Base-by-base conservation (phyloP, 805 yeast genomes). In the Millerozyma miso region DNA sequence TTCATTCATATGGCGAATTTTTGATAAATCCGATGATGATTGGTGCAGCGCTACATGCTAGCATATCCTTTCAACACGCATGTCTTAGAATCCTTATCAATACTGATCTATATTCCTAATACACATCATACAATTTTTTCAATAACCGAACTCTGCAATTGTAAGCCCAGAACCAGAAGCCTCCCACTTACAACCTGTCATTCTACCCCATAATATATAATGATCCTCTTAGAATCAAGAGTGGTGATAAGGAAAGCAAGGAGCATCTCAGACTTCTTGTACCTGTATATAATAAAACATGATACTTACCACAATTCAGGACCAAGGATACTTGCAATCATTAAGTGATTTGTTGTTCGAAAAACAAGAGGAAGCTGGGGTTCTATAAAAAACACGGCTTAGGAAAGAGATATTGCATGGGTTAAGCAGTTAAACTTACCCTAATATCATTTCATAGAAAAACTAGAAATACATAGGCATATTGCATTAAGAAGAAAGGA, bases 11-110 rank as follows among this genome's bases (percentile, higher is more conserved):
- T n/a, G n/a, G n/a, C n/a, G n/a, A n/a, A n/a, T n/a, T n/a, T n/a
- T 64, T 48, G 55, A 42, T 1, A 66, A 56, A 1, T 67, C 61
- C 1, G 65, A 54, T 1, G 71, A 59, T 6, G 62, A 58, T 0
- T 65, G n/a, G n/a, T n/a, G n/a, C n/a, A n/a, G n/a, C n/a, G n/a
- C n/a, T n/a, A n/a, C n/a, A n/a, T n/a, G n/a, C n/a, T n/a, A n/a
- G n/a, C n/a, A n/a, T n/a, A n/a, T 7, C 29, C 10, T 10, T 23
- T 23, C 10, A 23, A 23, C 29, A 6, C 10, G 29, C 29, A 23
- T 23, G 29, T 23, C 29, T 10, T 23, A 10, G 10, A 23, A 23
- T 23, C 10, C 10, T 23, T 10, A 23, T 23, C n/a, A n/a, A n/a
- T n/a, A n/a, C n/a, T n/a, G n/a, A n/a, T n/a, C n/a, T n/a, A n/a